Conservation (phyloP, 2,329 filamentous ascomycete species). For the Coniochaeta sp. region DNA sequence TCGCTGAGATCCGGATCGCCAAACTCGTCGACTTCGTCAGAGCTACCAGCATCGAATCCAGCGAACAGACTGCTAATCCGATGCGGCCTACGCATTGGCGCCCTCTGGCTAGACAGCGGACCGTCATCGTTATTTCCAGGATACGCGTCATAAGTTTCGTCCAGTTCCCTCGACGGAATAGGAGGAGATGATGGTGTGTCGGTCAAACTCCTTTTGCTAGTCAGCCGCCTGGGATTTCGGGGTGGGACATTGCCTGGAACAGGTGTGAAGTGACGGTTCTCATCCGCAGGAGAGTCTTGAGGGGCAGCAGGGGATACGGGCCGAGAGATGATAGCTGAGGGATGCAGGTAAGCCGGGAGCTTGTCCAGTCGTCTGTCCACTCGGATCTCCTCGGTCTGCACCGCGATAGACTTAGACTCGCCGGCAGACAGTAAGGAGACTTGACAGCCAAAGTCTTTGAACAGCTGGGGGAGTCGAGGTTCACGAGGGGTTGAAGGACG, state of each 20-base stretch:
- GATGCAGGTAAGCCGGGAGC: conserved; percentile 70
- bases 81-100: conserved; percentile 60
- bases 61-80: conserved; percentile 81
- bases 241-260: conserved; percentile 47
- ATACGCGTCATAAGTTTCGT: conserved; percentile 56
- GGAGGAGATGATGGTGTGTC: conserved; percentile 45
- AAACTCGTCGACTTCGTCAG: conserved; percentile 59
- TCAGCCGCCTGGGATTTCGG: conserved; percentile 51
- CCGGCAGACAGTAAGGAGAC: conserved; percentile 49
- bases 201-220: conserved; percentile 33
- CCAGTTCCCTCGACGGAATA: conserved; percentile 15
- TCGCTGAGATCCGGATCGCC: conserved; percentile 55
- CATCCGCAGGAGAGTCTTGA: conserved; percentile 19
- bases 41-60: conserved; percentile 68
- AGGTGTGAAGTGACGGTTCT: conserved; percentile 40
- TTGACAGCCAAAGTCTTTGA: conserved; percentile 78
- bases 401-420: conserved; percentile 42
- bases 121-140: conserved; percentile 77
- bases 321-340: conserved; percentile 62
- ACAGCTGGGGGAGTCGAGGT: conserved; percentile 69
- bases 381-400: conserved; percentile 89
- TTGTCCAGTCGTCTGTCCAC: conserved; percentile 71
- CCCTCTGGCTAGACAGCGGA: conserved; percentile 53
- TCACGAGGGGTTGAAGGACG: conserved; percentile 72
- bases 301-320: conserved; percentile 43